A percentile compares a stretch with the other conserved stretches of the same genome.
phyloP scores from a whole-genome alignment of 163 green algal species.

The Scenedesmus sp. region DNA sequence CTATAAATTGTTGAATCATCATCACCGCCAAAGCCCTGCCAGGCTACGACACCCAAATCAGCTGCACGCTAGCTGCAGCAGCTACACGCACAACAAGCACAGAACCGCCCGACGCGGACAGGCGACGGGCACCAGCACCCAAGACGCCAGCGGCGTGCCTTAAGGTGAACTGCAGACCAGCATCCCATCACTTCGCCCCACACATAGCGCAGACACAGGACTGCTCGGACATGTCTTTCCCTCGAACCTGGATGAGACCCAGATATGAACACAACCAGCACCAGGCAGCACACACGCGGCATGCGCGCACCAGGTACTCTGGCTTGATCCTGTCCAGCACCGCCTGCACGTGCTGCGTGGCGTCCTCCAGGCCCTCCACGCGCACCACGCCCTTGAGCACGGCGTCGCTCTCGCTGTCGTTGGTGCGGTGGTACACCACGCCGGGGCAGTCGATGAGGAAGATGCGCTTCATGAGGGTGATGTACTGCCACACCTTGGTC shows the following conservation, averaged over 20 bases:
- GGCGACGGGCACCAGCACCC: too few relatives aligned
- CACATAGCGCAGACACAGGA: too few relatives aligned
- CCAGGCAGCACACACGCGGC: not conserved
- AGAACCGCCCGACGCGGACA: too few relatives aligned
- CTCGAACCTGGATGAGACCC: not conserved
- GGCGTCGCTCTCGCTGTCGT: constrained; percentile 85
- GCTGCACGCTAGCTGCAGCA: not conserved
- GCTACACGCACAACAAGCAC: not conserved
- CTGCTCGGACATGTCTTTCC: too few relatives aligned
- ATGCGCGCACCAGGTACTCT: constrained; percentile 85
- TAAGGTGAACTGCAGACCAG: too few relatives aligned
- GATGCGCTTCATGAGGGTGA: constrained; percentile 99
- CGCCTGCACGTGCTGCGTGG: constrained; percentile 88
- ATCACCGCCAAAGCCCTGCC: constrained; percentile 23
- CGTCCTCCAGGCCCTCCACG: constrained; percentile 95
- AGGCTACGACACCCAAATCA: not conserved
- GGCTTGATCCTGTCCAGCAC: constrained; percentile 91
- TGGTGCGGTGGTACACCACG: constrained; percentile 94
- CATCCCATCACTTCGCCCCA: too few relatives aligned
- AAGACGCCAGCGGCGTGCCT: too few relatives aligned
- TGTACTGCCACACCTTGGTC: constrained; percentile 99
- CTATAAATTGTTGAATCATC: constrained; percentile 57
- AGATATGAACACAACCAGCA: not conserved
- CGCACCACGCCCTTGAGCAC: constrained; percentile 95
- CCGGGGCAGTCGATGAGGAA: constrained; percentile 99